These are phyloP conservation scores for Nepenthes alata DNA, from an alignment of 179 eudicot species.

Conservation along the genomic window DNA sequence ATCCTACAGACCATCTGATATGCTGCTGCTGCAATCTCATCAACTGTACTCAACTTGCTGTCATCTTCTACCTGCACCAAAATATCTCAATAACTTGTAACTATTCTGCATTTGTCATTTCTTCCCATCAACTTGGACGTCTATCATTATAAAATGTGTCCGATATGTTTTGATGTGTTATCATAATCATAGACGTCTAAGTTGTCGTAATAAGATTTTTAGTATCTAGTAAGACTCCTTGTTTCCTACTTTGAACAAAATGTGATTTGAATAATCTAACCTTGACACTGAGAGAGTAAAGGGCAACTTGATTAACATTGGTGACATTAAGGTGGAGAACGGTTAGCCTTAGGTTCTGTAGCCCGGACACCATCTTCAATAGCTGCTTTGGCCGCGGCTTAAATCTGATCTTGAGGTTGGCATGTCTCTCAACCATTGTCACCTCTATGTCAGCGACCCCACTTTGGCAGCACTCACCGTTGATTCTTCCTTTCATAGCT, in stretches of 20 bases:
- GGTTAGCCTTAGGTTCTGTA: slow-evolving; percentile 38
- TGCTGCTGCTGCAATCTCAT: slow-evolving; percentile 57
- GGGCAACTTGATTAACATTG: slow-evolving; percentile 38
- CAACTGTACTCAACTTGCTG: slow-evolving; percentile 42
- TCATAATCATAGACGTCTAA: too few species aligned
- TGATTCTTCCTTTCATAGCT: not conserved
- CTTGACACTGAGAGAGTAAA: slow-evolving; percentile 58
- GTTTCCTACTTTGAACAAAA: too few species aligned
- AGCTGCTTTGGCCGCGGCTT: slow-evolving; percentile 40
- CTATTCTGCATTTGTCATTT: not conserved
- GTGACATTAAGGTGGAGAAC: slow-evolving; percentile 60
- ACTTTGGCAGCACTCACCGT: slow-evolving; percentile 1
- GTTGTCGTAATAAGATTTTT: not conserved
- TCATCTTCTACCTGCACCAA: slow-evolving; percentile 54
- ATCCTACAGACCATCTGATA: slow-evolving; percentile 41
- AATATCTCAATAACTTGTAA: not conserved
- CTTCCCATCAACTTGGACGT: not conserved
- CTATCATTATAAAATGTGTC: not conserved
- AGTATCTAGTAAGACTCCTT: not conserved
- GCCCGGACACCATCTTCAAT: slow-evolving; percentile 39
- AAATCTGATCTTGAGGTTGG: slow-evolving; percentile 42
- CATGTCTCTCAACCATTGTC: slow-evolving; percentile 43
- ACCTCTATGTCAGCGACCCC: slow-evolving; percentile 39
- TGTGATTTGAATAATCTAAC: slow-evolving; percentile 6
- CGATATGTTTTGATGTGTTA: not conserved